These are phyloP conservation scores for Teratosphaeriaceae sp. DNA, from an alignment of 2,329 filamentous ascomycete genomes.

Conservation along the genomic window DNA sequence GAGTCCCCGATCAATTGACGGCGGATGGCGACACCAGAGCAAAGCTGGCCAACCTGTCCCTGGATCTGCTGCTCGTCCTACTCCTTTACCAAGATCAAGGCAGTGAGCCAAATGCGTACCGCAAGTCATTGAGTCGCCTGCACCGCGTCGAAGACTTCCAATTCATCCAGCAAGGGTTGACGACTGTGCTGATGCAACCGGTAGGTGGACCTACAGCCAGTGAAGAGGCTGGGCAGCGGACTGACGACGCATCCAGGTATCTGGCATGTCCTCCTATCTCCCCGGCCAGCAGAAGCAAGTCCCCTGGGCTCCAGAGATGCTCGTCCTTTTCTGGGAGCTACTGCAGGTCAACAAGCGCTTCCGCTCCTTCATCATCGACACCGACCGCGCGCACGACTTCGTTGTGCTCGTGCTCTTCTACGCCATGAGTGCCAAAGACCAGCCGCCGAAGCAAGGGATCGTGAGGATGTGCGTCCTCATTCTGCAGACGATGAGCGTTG, in stretches of 20 bases:
- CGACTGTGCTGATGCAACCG: constrained; percentile 70
- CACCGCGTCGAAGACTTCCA: constrained; percentile 96
- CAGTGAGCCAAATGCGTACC: constrained; percentile 73
- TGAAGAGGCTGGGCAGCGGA: no score
- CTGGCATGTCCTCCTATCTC: constrained; percentile 81
- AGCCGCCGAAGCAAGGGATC: constrained; percentile 81
- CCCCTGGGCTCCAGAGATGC: constrained; percentile 88
- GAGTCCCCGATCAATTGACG: constrained; percentile 83
- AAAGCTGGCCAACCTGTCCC: constrained; percentile 80
- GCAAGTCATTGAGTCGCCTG: constrained; percentile 82
- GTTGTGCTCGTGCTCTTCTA: constrained; percentile 87
- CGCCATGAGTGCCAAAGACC: constrained; percentile 79
- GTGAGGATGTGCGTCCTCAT: constrained; percentile 98
- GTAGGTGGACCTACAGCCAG: constrained; percentile 34
- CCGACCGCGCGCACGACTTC: constrained; percentile 87
- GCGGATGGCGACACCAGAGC: constrained; percentile 71
- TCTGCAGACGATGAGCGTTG: constrained; percentile 88
- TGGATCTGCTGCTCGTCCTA: constrained; percentile 76
- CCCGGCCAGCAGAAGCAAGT: constrained; percentile 69
- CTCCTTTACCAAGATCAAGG: constrained; percentile 24
- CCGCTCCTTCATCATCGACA: constrained; percentile 93
- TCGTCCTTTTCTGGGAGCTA: constrained; percentile 96
- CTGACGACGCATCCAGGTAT: constrained; percentile 48
- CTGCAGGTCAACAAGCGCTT: constrained; percentile 98
- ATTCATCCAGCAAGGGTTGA: constrained; percentile 54